These are phyloP conservation scores for Eucalyptus decipiens DNA, from an alignment of 345 rosid species.

Conservation along the genomic window DNA sequence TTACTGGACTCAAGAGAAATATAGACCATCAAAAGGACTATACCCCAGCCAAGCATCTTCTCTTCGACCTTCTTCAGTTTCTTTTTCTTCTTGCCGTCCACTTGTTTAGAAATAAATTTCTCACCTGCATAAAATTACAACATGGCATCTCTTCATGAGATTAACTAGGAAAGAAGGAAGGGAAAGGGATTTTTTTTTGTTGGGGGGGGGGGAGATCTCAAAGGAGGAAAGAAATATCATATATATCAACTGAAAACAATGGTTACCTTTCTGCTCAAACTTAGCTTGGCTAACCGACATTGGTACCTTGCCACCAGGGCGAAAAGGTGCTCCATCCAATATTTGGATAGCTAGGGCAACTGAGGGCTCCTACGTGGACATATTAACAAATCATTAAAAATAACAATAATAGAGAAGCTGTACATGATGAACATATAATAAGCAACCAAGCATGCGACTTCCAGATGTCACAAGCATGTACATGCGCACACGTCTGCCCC, in stretches of 20 bases:
- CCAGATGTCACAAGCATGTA: not conserved
- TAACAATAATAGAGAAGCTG: not conserved
- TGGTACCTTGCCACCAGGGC: slow-evolving; percentile 58
- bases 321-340: slow-evolving; percentile 91
- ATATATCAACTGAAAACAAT: not conserved
- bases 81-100: slow-evolving; percentile 80
- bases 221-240: not conserved
- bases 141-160: not conserved
- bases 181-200: not conserved
- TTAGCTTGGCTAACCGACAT: slow-evolving; percentile 84
- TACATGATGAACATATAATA: not conserved
- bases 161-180: not conserved
- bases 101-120: slow-evolving; percentile 62
- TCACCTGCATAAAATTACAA: slow-evolving; percentile 52
- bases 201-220: not conserved
- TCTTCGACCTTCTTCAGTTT: slow-evolving; percentile 88
- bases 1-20: not conserved
- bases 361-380: slow-evolving; percentile 68
- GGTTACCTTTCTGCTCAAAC: slow-evolving; percentile 89
- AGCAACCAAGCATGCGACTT: not conserved
- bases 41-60: slow-evolving; percentile 97
- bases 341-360: slow-evolving; percentile 87
- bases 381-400: not conserved
- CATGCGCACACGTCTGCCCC: not conserved
- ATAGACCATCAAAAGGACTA: not conserved